Conservation (phyloP, 345 rosid genomes). For the Clarkia xantiana region DNA sequence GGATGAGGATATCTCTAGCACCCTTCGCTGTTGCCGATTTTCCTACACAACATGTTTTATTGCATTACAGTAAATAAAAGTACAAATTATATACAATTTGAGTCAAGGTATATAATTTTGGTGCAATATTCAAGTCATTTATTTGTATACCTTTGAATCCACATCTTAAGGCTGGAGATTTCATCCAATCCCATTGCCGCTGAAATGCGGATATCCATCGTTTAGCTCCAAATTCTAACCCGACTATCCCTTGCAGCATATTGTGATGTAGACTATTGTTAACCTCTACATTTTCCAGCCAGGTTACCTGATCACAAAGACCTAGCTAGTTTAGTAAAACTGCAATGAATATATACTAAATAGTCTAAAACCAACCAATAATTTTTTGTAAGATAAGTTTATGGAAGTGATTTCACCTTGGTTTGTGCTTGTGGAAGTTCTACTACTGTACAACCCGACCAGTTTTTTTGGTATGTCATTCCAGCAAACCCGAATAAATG, state of each 20-base stretch:
- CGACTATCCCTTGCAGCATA: constrained; percentile 18
- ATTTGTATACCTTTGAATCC: too few relatives aligned
- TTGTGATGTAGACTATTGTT: constrained; percentile 19
- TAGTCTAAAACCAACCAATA: not conserved
- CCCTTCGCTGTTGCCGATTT: constrained; percentile 10
- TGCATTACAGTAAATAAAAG: not conserved
- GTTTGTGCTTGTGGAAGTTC: constrained; percentile 16
- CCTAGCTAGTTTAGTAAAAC: too few relatives aligned
- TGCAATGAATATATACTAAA: too few relatives aligned
- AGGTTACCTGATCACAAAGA: constrained; percentile 12
- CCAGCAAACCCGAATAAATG: constrained; percentile 13
- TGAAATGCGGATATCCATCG: constrained; percentile 32
- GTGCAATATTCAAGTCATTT: too few relatives aligned
- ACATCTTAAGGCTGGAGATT: constrained; percentile 1
- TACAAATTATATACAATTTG: not conserved
- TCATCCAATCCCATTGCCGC: constrained; percentile 19
- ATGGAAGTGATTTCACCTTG: constrained; percentile 11
- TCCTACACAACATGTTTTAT: too few relatives aligned
- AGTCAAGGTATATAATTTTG: not conserved
- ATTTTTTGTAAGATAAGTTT: not conserved
- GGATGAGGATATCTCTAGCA: constrained; percentile 20
- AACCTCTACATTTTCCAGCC: constrained; percentile 44
- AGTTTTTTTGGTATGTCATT: constrained; percentile 21
- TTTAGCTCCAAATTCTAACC: constrained; percentile 33
- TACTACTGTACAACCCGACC: constrained; percentile 39